Percentiles rank a stretch among this genome's conserved stretches.
Conservation (phyloP, 2,329 filamentous ascomycete species). For the Exutisphaerella laricina region DNA sequence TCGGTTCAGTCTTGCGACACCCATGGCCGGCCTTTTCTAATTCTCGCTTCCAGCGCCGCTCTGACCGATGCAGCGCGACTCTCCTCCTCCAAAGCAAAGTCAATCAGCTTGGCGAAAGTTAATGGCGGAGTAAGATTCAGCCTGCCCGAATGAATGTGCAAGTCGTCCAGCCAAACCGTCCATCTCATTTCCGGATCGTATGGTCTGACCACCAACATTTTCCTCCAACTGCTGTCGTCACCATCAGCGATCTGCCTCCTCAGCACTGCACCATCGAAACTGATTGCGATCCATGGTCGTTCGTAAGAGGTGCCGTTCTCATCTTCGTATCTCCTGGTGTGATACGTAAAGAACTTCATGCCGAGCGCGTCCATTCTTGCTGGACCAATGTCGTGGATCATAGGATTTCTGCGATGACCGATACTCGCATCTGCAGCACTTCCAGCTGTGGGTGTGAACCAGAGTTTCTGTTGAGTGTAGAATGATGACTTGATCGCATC, state of each 20-base stretch:
- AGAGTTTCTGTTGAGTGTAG: not conserved
- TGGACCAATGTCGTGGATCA: not conserved
- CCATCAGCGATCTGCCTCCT: not conserved
- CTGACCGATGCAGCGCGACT: not conserved
- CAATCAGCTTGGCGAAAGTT: not conserved
- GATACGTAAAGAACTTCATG: conserved; percentile 3
- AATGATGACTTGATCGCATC: not conserved
- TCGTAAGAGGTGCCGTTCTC: not conserved
- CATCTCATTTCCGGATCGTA: conserved; percentile 2
- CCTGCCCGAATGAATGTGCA: not conserved
- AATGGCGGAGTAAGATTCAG: not conserved
- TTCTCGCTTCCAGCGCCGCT: not conserved
- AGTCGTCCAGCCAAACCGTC: conserved; percentile 3
- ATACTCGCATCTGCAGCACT: conserved; percentile 2
- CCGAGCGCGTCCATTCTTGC: not conserved
- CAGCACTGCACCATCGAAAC: not conserved
- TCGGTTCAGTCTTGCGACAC: too few relatives aligned
- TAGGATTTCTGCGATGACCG: not conserved
- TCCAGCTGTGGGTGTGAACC: conserved; percentile 1
- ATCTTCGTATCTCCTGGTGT: conserved; percentile 1
- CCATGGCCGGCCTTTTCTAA: conserved; percentile 1
- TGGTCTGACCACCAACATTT: not conserved
- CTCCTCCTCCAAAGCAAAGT: conserved; percentile 3
- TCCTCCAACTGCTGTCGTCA: not conserved
- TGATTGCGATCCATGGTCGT: not conserved